These are phyloP conservation scores for Cyberlindnera lachancei DNA, from an alignment of 805 yeast genomes.

Conservation along the genomic window DNA sequence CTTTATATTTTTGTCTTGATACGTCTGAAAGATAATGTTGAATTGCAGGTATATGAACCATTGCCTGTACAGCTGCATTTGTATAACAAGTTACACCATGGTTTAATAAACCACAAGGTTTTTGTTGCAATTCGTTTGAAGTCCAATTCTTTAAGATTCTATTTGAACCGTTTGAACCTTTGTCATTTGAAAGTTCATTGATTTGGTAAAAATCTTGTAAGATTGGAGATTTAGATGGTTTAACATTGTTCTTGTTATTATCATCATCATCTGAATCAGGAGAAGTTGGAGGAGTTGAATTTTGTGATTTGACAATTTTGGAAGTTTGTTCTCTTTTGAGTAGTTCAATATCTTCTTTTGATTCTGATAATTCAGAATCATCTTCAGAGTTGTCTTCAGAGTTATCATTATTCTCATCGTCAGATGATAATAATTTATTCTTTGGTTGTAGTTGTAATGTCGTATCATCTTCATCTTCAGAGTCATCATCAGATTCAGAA, in stretches of 20 bases:
- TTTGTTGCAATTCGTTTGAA: slow-evolving; percentile 35
- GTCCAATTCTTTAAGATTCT: slow-evolving; percentile 70
- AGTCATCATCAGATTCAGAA: slow-evolving; percentile 25
- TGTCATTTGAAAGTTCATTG: slow-evolving; percentile 50
- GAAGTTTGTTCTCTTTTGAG: slow-evolving; percentile 21
- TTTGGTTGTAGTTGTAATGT: slow-evolving; percentile 12
- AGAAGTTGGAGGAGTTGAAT: slow-evolving; percentile 25
- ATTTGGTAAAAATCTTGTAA: slow-evolving; percentile 46
- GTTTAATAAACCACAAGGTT: slow-evolving; percentile 70
- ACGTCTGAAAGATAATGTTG: slow-evolving; percentile 75
- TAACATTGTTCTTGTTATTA: slow-evolving; percentile 12
- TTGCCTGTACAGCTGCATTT: slow-evolving; percentile 88
- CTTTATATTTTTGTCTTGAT: slow-evolving; percentile 41
- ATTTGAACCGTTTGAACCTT: slow-evolving; percentile 52
- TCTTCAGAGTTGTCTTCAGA: slow-evolving; percentile 15
- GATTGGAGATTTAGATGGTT: slow-evolving; percentile 39
- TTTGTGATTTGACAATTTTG: slow-evolving; percentile 10
- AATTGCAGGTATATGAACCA: slow-evolving; percentile 86
- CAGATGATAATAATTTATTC: slow-evolving; percentile 5
- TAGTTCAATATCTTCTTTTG: slow-evolving; percentile 10
- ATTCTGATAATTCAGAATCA: slow-evolving; percentile 11
- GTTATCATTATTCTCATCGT: not conserved
- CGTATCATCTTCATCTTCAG: slow-evolving; percentile 13
- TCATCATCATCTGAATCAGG: slow-evolving; percentile 28
- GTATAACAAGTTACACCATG: slow-evolving; percentile 96